Evolutionary conservation across 257 asterid species (phyloP).

Genomic region (Fraxinus pennsylvanica): DNA sequence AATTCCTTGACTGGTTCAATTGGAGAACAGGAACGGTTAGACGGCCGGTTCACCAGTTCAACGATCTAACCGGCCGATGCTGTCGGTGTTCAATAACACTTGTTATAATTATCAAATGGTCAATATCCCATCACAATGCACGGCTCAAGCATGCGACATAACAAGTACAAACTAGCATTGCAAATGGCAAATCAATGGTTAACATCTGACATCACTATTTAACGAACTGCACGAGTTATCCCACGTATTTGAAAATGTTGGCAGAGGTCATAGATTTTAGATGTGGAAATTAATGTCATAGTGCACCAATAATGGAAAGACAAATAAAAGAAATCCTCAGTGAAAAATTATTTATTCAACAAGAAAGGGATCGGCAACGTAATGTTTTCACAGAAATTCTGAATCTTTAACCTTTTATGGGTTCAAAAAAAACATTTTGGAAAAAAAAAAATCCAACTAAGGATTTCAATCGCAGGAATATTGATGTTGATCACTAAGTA

Average conservation of each 20-base stretch:
- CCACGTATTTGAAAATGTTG: not conserved
- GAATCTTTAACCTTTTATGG: not conserved
- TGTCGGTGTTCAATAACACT: not conserved
- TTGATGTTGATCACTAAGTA: not conserved
- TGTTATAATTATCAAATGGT: not conserved
- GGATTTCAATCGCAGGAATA: not conserved
- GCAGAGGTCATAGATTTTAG: not conserved
- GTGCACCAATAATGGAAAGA: not conserved
- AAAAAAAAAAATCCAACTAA: not conserved
- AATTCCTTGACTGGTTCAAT: not conserved
- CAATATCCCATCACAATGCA: not conserved
- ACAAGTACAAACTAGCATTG: not conserved
- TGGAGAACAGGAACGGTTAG: not conserved
- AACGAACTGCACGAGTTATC: not conserved
- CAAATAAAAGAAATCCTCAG: not conserved
- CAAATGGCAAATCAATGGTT: not conserved
- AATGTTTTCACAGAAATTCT: not conserved
- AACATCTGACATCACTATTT: not conserved
- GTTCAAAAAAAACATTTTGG: not conserved
- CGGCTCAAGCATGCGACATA: not conserved
- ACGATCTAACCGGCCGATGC: not conserved
- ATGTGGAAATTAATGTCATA: not conserved
- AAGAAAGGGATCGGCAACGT: not conserved
- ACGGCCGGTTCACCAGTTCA: not conserved
- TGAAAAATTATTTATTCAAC: not conserved